A percentile compares a stretch with the other conserved stretches of the same genome.
Evolutionary conservation across 192 early-diverging fungal genomes (phyloP).

Genomic region (Coemansia sp.): DNA sequence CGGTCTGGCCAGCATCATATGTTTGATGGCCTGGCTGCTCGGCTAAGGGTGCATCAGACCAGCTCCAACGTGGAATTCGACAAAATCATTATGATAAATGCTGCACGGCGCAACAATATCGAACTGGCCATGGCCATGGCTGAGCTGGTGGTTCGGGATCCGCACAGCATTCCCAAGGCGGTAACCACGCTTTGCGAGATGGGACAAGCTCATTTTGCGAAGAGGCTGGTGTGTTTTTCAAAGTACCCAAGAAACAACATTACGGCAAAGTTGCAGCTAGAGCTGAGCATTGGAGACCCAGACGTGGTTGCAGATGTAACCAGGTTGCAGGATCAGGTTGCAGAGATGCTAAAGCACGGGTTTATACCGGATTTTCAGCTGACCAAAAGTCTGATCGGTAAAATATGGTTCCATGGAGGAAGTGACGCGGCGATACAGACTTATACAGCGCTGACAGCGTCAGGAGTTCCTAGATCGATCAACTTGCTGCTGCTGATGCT

Average conservation of each 20-base stretch:
- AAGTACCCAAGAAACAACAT: slow-evolving; percentile 31
- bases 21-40: slow-evolving; percentile 33
- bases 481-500: slow-evolving; percentile 11
- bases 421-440: slow-evolving; percentile 15
- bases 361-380: slow-evolving; percentile 25
- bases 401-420: slow-evolving; percentile 17
- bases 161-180: slow-evolving; percentile 3
- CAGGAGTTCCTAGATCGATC: slow-evolving; percentile 20
- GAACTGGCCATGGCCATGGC: slow-evolving; percentile 11
- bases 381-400: slow-evolving; percentile 3
- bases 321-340: slow-evolving; percentile 2
- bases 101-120: slow-evolving; percentile 9
- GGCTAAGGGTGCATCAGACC: slow-evolving; percentile 12
- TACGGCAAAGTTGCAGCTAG: slow-evolving; percentile 26
- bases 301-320: not conserved
- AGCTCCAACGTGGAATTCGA: slow-evolving; percentile 9
- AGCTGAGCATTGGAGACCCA: slow-evolving; percentile 11
- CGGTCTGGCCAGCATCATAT: slow-evolving; percentile 29
- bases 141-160: not conserved
- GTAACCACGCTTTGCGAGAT: slow-evolving; percentile 17
- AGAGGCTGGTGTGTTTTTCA: slow-evolving; percentile 5
- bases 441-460: slow-evolving; percentile 13
- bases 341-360: slow-evolving; percentile 18
- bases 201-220: not conserved
- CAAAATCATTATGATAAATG: slow-evolving; percentile 24